Evolutionary conservation across 257 asterid genomes (phyloP), one percentile per base, ranked within the genome.

Genomic region (Solanum ossicruentum): DNA sequence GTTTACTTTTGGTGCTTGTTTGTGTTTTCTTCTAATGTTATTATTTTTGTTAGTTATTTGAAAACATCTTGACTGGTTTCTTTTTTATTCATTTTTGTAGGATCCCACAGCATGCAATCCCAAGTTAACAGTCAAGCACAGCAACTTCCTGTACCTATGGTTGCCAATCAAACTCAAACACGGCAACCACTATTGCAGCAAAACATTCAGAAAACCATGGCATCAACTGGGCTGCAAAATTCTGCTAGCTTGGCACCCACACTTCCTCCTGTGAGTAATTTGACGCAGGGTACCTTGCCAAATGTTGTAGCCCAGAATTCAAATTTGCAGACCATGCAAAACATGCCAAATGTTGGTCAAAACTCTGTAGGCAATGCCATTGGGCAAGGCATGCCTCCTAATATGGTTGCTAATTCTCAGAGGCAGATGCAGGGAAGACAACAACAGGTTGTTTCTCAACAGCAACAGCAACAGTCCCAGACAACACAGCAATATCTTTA

Each of bases 41-140:
- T 47, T 84, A 58, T 84, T 58, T 56, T 47, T 36, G 20, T 61
- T 28, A 70, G 43, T 78, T 78, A 78, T 28, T 78, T 52, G 83
- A 28, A 52, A 78, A 61, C 66, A 52, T 78, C 77, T 58, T 45
- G 77, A 45, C 47, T 81, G 80, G 67, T 15, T 56, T 54, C 51
- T 26, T 80, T 47, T 67, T 63, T 39, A 56, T 69, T 77, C 81
- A 77, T 85, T 86, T 81, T 69, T 78, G 87, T 88, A 95, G 99
- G 87, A 88, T 91, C 97, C 77, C 97, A 93, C 67, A 82, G 84
- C 86, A 90, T 92, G 91, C 99, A 91, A 84, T 85, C 98, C 83
- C 98, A 95, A 89, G 86, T 97, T 36, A 97, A 88, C 84, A 94
- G 91, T 89, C 99, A 92, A 88, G 97, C 88, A 69, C 97, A 90